Evolutionary conservation across 2,329 filamentous ascomycete genomes (phyloP), one percentile per base, ranked within the genome.

Genomic region (Diplodia scrobiculata): DNA sequence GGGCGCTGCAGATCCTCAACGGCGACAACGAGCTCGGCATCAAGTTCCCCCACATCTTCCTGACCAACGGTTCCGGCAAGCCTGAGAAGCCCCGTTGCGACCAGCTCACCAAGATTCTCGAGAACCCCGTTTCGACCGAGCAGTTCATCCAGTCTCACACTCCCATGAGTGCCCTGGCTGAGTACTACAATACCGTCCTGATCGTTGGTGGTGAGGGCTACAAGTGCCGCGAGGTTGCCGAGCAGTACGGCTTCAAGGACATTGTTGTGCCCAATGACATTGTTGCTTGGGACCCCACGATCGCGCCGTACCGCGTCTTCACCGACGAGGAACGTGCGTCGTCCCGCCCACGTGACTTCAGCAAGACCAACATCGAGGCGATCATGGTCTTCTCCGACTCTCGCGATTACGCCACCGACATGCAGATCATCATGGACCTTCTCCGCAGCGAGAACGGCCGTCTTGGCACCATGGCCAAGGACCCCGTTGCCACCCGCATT

Each of bases 71-170:
- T 70, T 89, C 87, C 62, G 89, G 89, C 71, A 91, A 91, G 83
- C 86, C 86, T 25, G 89, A 91, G 77, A 75, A 79, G 66, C 82
- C 85, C 41, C 87, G 88, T 68, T 86, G 85, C 72, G 82, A 87
- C 67, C 88, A 91, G 77, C 84, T 91, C 19, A 83, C 85, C 69
- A 84, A 85, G 74, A 90, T 91, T 68, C 82, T 91, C 53, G 78
- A 84, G 67, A 84, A 84, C 72, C 87, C 87, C 63, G 86, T 91
- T 76, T 84, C 82, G 62, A 89, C 85, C 45, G 87, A 90, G 67
- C 89, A 91, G 75, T 92, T 91, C 82, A 91, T 91, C 74, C 89
- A 91, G 77, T 89, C 87, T 1, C 89, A 91, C 82, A 91, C 88
- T 3, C 89, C 89, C 70, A 91, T 91, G 89, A 87, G 88, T 67